Evolutionary conservation across 805 yeast species (phyloP).

Genomic region (Kodamaea kakaduensis): DNA sequence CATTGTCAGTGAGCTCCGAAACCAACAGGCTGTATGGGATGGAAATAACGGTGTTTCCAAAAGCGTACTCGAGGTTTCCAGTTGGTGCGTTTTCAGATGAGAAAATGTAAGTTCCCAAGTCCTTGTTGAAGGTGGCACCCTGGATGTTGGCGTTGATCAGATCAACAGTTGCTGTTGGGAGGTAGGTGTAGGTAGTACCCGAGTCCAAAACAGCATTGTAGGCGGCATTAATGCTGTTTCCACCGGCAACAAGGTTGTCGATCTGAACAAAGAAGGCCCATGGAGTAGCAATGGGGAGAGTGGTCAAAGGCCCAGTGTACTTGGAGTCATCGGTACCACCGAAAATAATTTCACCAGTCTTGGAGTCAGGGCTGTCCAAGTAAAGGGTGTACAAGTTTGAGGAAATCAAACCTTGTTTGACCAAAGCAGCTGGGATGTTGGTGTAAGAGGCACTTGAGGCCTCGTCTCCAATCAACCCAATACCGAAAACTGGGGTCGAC

Average conservation of each 20-base stretch:
- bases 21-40: conserved; percentile 3
- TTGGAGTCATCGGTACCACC: conserved; percentile 70
- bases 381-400: conserved; percentile 60
- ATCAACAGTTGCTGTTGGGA: not conserved
- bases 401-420: conserved; percentile 51
- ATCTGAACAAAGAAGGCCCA: conserved; percentile 1
- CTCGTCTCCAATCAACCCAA: conserved; percentile 1
- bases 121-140: not conserved
- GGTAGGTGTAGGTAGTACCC: conserved; percentile 49
- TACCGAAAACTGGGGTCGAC: not conserved
- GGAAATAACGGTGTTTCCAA: not conserved
- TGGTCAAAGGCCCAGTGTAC: conserved; percentile 46
- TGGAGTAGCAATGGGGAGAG: conserved; percentile 18
- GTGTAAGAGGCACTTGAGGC: conserved; percentile 45
- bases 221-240: conserved; percentile 5
- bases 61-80: conserved; percentile 2
- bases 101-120: not conserved
- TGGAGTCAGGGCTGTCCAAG: conserved; percentile 42
- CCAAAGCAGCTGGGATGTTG: conserved; percentile 64
- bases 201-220: conserved; percentile 49
- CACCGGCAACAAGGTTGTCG: not conserved
- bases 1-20: not conserved
- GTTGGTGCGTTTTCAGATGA: not conserved
- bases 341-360: conserved; percentile 54
- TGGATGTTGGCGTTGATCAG: not conserved